Conservation (phyloP, 31 red algal species). For the Odonthalia washingtoniensis region DNA sequence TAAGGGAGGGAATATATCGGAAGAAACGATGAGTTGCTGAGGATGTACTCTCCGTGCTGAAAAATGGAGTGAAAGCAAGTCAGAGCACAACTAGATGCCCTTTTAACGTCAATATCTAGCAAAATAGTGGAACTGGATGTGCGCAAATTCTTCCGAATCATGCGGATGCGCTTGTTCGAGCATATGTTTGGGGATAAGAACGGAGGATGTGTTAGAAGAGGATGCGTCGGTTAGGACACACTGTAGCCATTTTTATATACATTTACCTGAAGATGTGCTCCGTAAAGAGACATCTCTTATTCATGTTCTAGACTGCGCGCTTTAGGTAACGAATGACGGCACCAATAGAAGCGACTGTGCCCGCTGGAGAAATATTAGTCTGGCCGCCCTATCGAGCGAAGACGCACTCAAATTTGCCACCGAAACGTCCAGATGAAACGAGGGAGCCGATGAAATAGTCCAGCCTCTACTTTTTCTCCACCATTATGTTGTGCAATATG, state of each 20-base stretch:
- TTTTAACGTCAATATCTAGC: too few relatives aligned
- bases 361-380: background rate
- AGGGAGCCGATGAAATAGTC: background rate
- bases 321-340: background rate
- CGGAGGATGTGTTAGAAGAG: background rate
- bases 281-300: background rate
- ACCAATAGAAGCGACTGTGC: background rate
- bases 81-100: too few relatives aligned
- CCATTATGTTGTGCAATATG: constrained; percentile 57
- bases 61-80: too few relatives aligned
- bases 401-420: background rate
- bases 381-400: background rate
- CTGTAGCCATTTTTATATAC: too few relatives aligned
- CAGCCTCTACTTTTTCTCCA: background rate
- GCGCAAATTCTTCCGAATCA: background rate
- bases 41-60: too few relatives aligned
- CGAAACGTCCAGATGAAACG: background rate
- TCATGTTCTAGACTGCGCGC: background rate
- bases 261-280: background rate
- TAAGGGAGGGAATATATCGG: too few relatives aligned
- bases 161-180: background rate
- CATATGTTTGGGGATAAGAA: background rate
- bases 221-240: too few relatives aligned
- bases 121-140: background rate
- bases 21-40: too few relatives aligned